A percentile compares a stretch with the other conserved stretches of the same genome.
Conservation (phyloP, 208 protist species). For the Herpetomonas tarakana region DNA sequence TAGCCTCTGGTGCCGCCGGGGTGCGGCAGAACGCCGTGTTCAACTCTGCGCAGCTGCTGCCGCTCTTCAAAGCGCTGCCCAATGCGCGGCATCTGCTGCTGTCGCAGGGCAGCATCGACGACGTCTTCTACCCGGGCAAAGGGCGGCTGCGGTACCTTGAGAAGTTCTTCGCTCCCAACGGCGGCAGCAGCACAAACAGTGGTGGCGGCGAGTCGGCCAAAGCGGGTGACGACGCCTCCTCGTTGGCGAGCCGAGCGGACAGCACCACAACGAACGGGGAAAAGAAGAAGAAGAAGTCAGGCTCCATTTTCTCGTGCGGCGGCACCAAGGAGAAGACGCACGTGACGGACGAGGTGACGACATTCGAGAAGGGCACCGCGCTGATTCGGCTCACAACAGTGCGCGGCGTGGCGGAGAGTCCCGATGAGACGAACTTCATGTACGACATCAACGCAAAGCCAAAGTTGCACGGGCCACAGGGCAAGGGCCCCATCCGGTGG, state of each 20-base stretch:
- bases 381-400: slow-evolving; percentile 57
- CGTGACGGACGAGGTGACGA: slow-evolving; percentile 14
- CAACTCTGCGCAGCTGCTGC: slow-evolving; percentile 33
- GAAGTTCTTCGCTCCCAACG: slow-evolving; percentile 27
- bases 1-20: slow-evolving; percentile 48
- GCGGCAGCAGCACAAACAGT: neutral
- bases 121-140: slow-evolving; percentile 50
- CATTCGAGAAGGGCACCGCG: slow-evolving; percentile 27
- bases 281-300: slow-evolving; percentile 17
- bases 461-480: slow-evolving; percentile 19
- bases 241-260: slow-evolving; percentile 2
- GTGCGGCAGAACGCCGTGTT: slow-evolving; percentile 69
- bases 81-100: slow-evolving; percentile 65
- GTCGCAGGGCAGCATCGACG: slow-evolving; percentile 83
- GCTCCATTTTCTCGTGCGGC: slow-evolving; percentile 21
- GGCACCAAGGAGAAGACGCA: slow-evolving; percentile 21
- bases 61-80: slow-evolving; percentile 37
- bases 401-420: slow-evolving; percentile 26
- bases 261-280: neutral
- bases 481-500: slow-evolving; percentile 50
- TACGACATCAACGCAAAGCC: slow-evolving; percentile 14
- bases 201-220: neutral
- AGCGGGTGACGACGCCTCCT: neutral
- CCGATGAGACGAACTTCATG: slow-evolving; percentile 36
- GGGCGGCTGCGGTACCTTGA: slow-evolving; percentile 38